Evolutionary conservation across 192 early-diverging fungal genomes (phyloP).

Genomic region (Phlyctochytrium arcticum): DNA sequence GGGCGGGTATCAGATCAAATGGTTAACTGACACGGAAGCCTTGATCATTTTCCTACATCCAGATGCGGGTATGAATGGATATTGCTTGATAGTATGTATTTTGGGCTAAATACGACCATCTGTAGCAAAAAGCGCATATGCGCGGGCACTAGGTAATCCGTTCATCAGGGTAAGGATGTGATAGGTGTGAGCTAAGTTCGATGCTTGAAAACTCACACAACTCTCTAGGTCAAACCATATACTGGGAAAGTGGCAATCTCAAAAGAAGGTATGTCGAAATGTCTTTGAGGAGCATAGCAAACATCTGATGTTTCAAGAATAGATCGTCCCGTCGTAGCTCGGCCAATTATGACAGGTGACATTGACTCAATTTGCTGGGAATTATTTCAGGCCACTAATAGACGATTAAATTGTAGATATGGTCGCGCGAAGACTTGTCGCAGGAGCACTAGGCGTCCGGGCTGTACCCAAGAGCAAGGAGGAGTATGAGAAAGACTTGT

Average conservation of each 20-base stretch:
- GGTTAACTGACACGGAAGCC: constrained; percentile 67
- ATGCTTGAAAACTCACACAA: no score
- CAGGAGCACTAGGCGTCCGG: constrained; percentile 68
- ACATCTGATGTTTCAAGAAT: not conserved
- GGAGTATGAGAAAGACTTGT: constrained; percentile 26
- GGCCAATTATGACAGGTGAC: not conserved
- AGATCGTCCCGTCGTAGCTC: not conserved
- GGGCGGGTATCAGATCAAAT: constrained; percentile 69
- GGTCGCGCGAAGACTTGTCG: constrained; percentile 69
- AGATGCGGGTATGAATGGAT: constrained; percentile 45
- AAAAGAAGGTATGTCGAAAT: not conserved
- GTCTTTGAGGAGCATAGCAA: not conserved
- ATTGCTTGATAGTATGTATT: not conserved
- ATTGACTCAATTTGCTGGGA: not conserved
- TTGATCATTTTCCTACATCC: constrained; percentile 66
- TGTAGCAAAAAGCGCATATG: constrained; percentile 25
- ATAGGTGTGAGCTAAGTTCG: no score
- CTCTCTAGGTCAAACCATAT: constrained; percentile 56
- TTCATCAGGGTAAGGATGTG: constrained; percentile 21
- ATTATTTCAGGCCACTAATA: constrained; percentile 19
- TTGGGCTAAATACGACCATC: not conserved
- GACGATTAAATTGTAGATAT: constrained; percentile 54
- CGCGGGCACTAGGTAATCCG: constrained; percentile 11
- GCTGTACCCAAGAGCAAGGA: constrained; percentile 29
- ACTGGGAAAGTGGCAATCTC: constrained; percentile 41